phyloP scores from a whole-genome alignment of 306 rosid genomes.

The Crotalaria pallida region DNA sequence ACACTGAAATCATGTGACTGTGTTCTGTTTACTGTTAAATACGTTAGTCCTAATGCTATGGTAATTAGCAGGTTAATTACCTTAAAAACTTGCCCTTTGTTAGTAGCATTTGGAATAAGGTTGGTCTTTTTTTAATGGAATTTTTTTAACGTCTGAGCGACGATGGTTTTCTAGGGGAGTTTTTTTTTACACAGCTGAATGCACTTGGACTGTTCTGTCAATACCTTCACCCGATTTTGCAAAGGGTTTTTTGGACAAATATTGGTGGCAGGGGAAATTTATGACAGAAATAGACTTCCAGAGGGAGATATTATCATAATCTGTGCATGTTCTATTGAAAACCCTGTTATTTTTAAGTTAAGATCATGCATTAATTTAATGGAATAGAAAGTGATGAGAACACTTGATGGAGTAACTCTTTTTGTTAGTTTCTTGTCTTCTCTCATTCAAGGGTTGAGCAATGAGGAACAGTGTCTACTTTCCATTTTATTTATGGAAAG shows the following conservation, averaged over 20 bases:
- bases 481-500: constrained; percentile 69
- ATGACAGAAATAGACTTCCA: constrained; percentile 74
- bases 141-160: constrained; percentile 71
- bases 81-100: constrained; percentile 85
- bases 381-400: constrained; percentile 71
- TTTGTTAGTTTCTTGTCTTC: constrained; percentile 76
- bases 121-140: constrained; percentile 70
- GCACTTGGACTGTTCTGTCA: constrained; percentile 68
- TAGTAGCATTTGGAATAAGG: constrained; percentile 86
- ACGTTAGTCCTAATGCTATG: constrained; percentile 64
- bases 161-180: constrained; percentile 82
- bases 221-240: constrained; percentile 88
- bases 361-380: constrained; percentile 34
- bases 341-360: constrained; percentile 64
- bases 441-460: constrained; percentile 53
- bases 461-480: constrained; percentile 72
- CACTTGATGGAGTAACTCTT: constrained; percentile 57
- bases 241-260: constrained; percentile 63
- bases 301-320: constrained; percentile 62
- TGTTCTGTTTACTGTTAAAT: constrained; percentile 71
- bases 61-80: constrained; percentile 72
- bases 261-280: constrained; percentile 91
- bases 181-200: constrained; percentile 49
- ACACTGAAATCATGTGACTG: constrained; percentile 68
- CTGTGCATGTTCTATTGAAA: constrained; percentile 72